phyloP scores from a whole-genome alignment of 768 basidiomycete species.

The Tylopilus sp. region DNA sequence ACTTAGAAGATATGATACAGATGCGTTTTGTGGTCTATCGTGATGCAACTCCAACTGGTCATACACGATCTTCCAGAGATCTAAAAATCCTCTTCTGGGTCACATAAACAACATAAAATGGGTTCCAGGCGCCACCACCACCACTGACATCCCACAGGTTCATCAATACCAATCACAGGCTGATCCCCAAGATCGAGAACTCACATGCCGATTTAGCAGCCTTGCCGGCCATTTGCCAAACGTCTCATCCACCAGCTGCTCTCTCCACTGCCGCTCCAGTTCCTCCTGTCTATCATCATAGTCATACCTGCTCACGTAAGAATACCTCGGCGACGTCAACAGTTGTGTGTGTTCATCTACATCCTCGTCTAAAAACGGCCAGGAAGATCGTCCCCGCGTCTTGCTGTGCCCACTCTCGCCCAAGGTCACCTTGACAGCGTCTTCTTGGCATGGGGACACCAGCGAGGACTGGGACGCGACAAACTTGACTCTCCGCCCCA shows the following conservation, averaged over 20 bases:
- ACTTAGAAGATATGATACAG: conserved; percentile 15
- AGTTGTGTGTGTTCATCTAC: conserved; percentile 40
- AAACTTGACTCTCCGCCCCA: conserved; percentile 52
- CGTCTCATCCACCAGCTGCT: conserved; percentile 43
- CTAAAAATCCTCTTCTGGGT: conserved; percentile 49
- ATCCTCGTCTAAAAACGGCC: conserved; percentile 9
- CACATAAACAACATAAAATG: conserved; percentile 57
- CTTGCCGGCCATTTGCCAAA: conserved; percentile 71
- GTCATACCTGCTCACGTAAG: conserved; percentile 19
- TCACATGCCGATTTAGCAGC: conserved; percentile 65
- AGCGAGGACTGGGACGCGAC: conserved; percentile 15
- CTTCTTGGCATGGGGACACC: background rate
- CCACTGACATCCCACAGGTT: conserved; percentile 50
- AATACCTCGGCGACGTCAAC: conserved; percentile 22
- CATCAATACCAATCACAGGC: background rate
- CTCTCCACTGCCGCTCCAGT: conserved; percentile 39
- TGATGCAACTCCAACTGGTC: background rate
- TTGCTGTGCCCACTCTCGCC: background rate
- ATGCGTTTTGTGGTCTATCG: background rate
- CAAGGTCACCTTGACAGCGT: background rate
- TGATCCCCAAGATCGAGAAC: conserved; percentile 22
- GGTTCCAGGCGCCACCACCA: conserved; percentile 80
- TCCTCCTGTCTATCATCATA: conserved; percentile 29
- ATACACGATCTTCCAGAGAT: background rate
- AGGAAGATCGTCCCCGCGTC: conserved; percentile 6